Conservation (phyloP, 2,329 filamentous ascomycete genomes). For the Alternaria solani region DNA sequence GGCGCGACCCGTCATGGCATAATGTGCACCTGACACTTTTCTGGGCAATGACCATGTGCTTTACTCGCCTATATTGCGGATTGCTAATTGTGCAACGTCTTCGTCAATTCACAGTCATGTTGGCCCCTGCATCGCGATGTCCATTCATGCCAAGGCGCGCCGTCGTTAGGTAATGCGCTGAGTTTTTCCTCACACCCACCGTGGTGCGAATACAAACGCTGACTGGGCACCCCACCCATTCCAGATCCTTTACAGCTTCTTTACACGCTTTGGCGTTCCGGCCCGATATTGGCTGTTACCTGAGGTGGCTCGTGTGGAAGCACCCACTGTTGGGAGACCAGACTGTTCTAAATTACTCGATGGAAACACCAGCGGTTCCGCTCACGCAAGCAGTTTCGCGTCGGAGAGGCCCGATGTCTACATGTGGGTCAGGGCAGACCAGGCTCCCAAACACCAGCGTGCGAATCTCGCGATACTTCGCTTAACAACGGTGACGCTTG, state of each 20-base stretch:
- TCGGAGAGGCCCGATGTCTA: slow-evolving; percentile 21
- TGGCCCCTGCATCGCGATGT: slow-evolving; percentile 22
- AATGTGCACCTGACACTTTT: slow-evolving; percentile 1
- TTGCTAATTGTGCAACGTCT: slow-evolving; percentile 34
- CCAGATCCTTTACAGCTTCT: slow-evolving; percentile 32
- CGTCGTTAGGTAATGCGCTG: slow-evolving; percentile 39
- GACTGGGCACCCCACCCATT: slow-evolving; percentile 35
- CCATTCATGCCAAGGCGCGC: slow-evolving; percentile 37
- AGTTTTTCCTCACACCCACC: slow-evolving; percentile 32
- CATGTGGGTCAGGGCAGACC: slow-evolving; percentile 1
- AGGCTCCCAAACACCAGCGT: slow-evolving; percentile 20
- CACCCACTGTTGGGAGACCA: slow-evolving; percentile 42
- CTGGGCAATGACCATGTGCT: slow-evolving; percentile 10
- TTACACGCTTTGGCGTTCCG: slow-evolving; percentile 31
- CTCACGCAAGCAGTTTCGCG: slow-evolving; percentile 11
- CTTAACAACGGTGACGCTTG: slow-evolving; percentile 27
- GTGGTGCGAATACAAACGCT: slow-evolving; percentile 28
- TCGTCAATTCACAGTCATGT: slow-evolving; percentile 23
- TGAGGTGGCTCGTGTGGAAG: slow-evolving; percentile 28
- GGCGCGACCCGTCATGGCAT: slow-evolving; percentile 8
- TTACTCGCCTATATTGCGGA: slow-evolving; percentile 3
- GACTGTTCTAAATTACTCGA: slow-evolving; percentile 39
- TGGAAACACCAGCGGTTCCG: slow-evolving; percentile 22
- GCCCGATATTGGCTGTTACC: slow-evolving; percentile 25
- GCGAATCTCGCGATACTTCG: slow-evolving; percentile 37